Evolutionary conservation across 139 green algal species (phyloP).

Genomic region (Volvox reticuliferus): DNA sequence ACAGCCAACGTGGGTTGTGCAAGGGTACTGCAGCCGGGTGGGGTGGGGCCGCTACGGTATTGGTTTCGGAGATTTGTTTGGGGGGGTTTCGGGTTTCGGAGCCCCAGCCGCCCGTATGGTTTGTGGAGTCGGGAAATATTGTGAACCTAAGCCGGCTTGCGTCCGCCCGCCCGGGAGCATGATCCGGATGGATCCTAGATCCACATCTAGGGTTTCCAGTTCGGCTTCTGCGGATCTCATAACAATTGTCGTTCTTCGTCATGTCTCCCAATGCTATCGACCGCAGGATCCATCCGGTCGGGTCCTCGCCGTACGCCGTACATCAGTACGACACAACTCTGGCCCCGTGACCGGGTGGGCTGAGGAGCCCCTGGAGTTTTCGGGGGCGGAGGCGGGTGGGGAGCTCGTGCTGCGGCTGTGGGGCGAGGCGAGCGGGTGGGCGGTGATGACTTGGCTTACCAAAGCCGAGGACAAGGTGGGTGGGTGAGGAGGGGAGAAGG

Average conservation of each 20-base stretch:
- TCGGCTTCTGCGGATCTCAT: background rate
- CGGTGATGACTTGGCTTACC: background rate
- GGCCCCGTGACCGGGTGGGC: slow-evolving; percentile 1
- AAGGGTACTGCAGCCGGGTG: too few relatives aligned
- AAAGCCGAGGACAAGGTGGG: background rate
- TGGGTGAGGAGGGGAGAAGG: background rate
- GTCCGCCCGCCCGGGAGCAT: background rate
- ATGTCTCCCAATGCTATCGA: too few relatives aligned
- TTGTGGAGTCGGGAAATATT: too few relatives aligned
- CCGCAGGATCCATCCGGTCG: slow-evolving; percentile 18
- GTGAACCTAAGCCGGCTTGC: too few relatives aligned
- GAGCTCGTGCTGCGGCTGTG: slow-evolving; percentile 10
- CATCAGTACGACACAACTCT: background rate
- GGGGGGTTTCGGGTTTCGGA: too few relatives aligned
- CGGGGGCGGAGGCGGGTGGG: background rate
- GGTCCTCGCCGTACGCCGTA: background rate
- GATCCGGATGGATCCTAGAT: background rate
- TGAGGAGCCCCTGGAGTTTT: slow-evolving; percentile 4
- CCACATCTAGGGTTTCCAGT: background rate
- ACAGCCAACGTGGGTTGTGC: too few relatives aligned
- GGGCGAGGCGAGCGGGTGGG: slow-evolving; percentile 19
- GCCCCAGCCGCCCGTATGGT: too few relatives aligned
- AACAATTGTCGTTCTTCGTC: background rate
- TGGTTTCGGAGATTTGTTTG: too few relatives aligned
- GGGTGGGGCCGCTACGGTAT: too few relatives aligned